Base-by-base conservation (phyloP, 2,329 filamentous ascomycete genomes). In the Madurella fahalii region DNA sequence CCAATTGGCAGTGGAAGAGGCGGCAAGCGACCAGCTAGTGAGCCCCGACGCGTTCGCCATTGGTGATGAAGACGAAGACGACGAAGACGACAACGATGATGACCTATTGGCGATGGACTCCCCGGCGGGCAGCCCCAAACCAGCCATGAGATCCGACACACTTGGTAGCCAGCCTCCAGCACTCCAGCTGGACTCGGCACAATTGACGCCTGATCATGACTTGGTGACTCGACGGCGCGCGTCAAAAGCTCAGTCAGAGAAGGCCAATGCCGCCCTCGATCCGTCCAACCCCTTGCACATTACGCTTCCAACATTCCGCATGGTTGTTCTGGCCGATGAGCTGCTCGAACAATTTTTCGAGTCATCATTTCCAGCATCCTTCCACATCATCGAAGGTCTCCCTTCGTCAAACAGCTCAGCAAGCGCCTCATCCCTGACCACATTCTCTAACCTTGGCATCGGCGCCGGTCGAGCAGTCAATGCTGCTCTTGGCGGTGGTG, bases 331-430 rank as follows among this genome's bases (percentile, higher is more conserved):
- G 8, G 94, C 94, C 42, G 94, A 99, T 67, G 94, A 99, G 70
- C 81, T 95, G 1, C 82, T 99, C 5, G 93, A 99, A 66, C 89
- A 95, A 63, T 99, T 99, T 73, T 99, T 99, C 69, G 94, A 99
- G 73, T 89, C 90, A 0, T 95, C 91, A 40, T 96, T 97, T 73
- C 90, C 93, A 0, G 85, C 89, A 49, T 96, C 91, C 1, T 95
- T 99, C 81, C 90, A 89, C 65, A 85, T 96, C 45, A 85, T 89
- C 20, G 88, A 95, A 12, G 80, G 79, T 30, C 65, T 82, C 4
- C 61, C 69, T 1, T 65, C 71, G 60, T 20, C 72, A 73, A 43
- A 74, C 42, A 65, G 76, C 4, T 80, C 82, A 5, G 80, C 81
- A 1, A 55, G 53, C 52, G 58, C 52, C 9, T 85, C 87, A 0